These are phyloP conservation scores for Rusavskia elegans DNA, from an alignment of 495 filamentous ascomycete genomes.

Conservation along the genomic window DNA sequence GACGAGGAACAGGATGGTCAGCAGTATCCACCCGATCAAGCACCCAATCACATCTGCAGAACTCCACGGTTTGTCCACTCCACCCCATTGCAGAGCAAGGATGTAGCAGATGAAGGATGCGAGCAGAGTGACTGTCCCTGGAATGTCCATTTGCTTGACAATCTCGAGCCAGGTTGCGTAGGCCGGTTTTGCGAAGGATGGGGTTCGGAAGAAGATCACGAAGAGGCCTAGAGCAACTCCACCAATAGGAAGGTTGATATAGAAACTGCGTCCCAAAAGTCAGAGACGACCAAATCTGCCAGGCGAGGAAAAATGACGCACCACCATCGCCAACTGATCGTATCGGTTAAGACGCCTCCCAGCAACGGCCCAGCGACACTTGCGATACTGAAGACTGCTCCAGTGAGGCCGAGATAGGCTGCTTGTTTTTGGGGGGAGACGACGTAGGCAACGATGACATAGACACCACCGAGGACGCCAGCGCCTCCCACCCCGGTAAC, in stretches of 20 bases:
- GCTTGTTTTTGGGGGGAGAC: conserved; percentile 29
- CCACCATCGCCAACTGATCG: not conserved
- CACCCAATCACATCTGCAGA: conserved; percentile 15
- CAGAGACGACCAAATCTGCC: no score
- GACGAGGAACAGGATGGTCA: conserved; percentile 9
- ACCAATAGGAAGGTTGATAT: conserved; percentile 37
- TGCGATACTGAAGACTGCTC: conserved; percentile 6
- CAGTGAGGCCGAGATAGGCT: conserved; percentile 21
- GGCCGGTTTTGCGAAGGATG: not conserved
- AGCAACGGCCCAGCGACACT: conserved; percentile 32
- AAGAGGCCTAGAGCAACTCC: conserved; percentile 14
- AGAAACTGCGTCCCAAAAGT: conserved; percentile 22
- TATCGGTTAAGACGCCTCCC: not conserved
- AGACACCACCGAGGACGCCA: conserved; percentile 10
- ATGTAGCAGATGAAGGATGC: conserved; percentile 30
- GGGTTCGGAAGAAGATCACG: not conserved
- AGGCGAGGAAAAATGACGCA: not conserved
- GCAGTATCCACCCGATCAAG: conserved; percentile 16
- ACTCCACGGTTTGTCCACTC: conserved; percentile 31
- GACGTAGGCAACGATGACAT: conserved; percentile 24
- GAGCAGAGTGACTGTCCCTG: conserved; percentile 28
- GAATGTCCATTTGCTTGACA: conserved; percentile 23
- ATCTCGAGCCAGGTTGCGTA: not conserved
- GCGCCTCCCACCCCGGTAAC: conserved; percentile 16
- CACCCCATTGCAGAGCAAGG: conserved; percentile 38